Evolutionary conservation across 176 grass and related monocot genomes (phyloP), one percentile per base, ranked within the genome.

Genomic region (Oryza officinalis): DNA sequence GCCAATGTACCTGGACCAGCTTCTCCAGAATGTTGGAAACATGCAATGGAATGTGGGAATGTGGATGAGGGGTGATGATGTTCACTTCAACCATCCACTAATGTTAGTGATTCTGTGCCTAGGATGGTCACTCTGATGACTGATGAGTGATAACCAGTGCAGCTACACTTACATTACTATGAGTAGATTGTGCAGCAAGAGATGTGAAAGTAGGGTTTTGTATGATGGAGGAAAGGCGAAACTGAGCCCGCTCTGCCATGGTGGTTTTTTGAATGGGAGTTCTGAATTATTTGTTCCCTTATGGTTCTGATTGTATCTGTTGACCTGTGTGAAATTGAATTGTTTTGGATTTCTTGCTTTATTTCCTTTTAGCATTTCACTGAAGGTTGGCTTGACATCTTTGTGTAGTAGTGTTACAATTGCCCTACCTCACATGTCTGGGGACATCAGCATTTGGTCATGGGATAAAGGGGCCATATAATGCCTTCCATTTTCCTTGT

Each of bases 151-250:
- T 41, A 41, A 41, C 40, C 2, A 41, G 40, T 41, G 40, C 40
- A 41, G 9, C 40, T 41, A 2, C 40, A 41, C 40, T 41, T 10
- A 41, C 40, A 41, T 9, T 41, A 41, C 9, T 41, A 38, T 38
- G 37, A 38, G 37, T 38, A 38, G 7, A 38, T 38, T 38, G 37
- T 38, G 37, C 37, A 38, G 37, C 7, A 9, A 38, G 40, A 41
- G 8, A 41, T 41, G 40, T 41, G 40, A 41, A 41, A 41, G 10
- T 2, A 2, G 40, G 40, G 40, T 41, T 41, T 41, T 41, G 40
- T 41, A 11, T 60, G 50, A 43, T 80, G 79, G 79, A 65, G 8
- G 33, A 80, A 88, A 88, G 81, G 49, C 37, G 71, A 85, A 76
- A 44, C 71, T 71, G 71, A 81, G 71, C 87, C 71, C 23, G 7